Conservation (phyloP, 129 eudicot species). For the Artemisia annua region DNA sequence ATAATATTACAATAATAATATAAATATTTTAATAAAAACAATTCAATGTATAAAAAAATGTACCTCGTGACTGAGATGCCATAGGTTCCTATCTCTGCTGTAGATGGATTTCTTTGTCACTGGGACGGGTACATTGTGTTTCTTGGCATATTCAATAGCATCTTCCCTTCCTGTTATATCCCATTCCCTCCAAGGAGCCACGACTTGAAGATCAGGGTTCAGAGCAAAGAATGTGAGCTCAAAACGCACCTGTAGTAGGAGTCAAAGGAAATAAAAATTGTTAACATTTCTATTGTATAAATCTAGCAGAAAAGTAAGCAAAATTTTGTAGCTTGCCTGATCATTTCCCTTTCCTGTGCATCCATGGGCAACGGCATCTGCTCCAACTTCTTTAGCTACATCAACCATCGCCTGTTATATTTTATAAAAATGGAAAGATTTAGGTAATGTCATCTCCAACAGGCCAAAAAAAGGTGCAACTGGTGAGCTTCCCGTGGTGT, state of each 20-base stretch:
- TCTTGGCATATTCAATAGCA: slow-evolving; percentile 95
- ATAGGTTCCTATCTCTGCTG: slow-evolving; percentile 94
- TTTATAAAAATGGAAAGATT: too few relatives aligned
- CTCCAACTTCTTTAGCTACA: slow-evolving; percentile 97
- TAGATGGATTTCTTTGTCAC: slow-evolving; percentile 94
- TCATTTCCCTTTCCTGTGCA: slow-evolving; percentile 99
- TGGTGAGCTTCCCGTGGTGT: too few relatives aligned
- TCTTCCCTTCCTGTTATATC: slow-evolving; percentile 93
- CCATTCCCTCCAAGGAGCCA: slow-evolving; percentile 99
- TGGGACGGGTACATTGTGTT: slow-evolving; percentile 91
- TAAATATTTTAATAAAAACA: neutral
- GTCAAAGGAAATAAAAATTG: neutral
- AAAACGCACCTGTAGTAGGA: slow-evolving; percentile 73
- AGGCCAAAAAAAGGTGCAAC: too few relatives aligned
- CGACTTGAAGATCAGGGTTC: slow-evolving; percentile 95
- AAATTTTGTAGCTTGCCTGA: slow-evolving; percentile 53
- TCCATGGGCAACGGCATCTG: slow-evolving; percentile 99
- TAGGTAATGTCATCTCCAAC: too few relatives aligned
- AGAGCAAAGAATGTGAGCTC: slow-evolving; percentile 96
- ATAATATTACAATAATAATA: neutral
- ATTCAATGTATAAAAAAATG: neutral
- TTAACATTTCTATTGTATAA: neutral
- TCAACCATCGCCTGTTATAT: slow-evolving; percentile 92
- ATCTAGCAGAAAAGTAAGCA: neutral
- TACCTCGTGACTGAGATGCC: slow-evolving; percentile 99